Conservation (phyloP, 305 asterid genomes). For the Fraxinus nigra region DNA sequence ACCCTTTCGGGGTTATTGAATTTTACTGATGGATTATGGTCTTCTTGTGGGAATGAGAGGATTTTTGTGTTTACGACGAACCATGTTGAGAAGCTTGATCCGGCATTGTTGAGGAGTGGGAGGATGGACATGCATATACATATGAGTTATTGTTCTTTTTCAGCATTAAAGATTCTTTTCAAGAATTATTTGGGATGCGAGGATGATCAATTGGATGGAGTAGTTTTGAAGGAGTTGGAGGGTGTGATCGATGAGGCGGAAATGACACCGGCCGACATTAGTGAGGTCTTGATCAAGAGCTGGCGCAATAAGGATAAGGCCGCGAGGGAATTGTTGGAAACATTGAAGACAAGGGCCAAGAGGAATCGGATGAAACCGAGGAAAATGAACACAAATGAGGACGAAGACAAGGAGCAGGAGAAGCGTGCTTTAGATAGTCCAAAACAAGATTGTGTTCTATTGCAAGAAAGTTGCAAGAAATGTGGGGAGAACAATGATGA, state of each 20-base stretch:
- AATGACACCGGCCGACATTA: constrained; percentile 71
- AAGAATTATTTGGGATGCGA: constrained; percentile 51
- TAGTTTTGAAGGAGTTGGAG: constrained; percentile 27
- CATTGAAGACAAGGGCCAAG: constrained; percentile 36
- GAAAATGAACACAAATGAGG: constrained; percentile 6
- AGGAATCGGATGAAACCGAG: constrained; percentile 17
- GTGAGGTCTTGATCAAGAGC: constrained; percentile 56
- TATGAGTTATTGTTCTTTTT: constrained; percentile 56
- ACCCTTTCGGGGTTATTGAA: constrained; percentile 54
- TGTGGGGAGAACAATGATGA: constrained; percentile 1
- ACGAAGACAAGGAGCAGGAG: constrained; percentile 50
- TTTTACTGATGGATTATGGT: constrained; percentile 66
- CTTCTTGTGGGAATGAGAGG: constrained; percentile 70
- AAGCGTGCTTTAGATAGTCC: constrained; percentile 53
- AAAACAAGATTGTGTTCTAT: constrained; percentile 16
- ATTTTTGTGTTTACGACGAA: constrained; percentile 62
- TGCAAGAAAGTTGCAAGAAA: constrained; percentile 13
- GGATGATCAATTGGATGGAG: constrained; percentile 31
- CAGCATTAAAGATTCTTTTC: constrained; percentile 46
- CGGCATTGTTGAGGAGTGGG: constrained; percentile 45
- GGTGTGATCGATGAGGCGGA: constrained; percentile 36
- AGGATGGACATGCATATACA: constrained; percentile 60
- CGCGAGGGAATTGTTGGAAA: constrained; percentile 37
- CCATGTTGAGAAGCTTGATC: constrained; percentile 46
- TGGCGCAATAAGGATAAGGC: constrained; percentile 47